Conservation (phyloP, 2,329 filamentous ascomycete genomes). For the Tothia fuscella region DNA sequence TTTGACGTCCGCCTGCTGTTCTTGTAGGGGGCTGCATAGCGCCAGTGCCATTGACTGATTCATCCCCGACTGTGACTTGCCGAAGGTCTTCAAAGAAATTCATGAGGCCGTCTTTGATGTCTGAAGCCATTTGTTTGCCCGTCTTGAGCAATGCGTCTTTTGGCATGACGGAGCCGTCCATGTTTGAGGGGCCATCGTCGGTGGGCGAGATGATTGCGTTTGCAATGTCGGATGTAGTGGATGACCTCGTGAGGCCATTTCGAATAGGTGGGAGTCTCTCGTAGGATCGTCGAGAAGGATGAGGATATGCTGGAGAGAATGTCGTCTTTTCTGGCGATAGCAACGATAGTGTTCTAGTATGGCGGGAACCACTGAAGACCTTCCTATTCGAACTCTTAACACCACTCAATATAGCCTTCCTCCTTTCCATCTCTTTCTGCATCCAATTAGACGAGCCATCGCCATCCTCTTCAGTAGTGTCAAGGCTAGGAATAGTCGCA, state of each 20-base stretch:
- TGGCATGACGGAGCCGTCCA: conserved; percentile 3
- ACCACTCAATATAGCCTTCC: conserved; percentile 51
- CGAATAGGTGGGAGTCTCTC: conserved; percentile 14
- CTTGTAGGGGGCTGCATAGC: conserved; percentile 12
- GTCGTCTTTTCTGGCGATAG: conserved; percentile 50
- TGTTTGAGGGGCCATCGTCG: conserved; percentile 15
- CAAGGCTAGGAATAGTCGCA: conserved; percentile 8
- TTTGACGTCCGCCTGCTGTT: conserved; percentile 3
- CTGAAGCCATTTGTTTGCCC: conserved; percentile 70
- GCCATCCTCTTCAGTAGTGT: conserved; percentile 26
- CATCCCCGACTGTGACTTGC: conserved; percentile 91
- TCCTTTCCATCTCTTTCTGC: conserved; percentile 57
- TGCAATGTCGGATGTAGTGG: conserved; percentile 22
- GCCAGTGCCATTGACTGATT: conserved; percentile 27
- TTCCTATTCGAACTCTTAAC: conserved; percentile 32
- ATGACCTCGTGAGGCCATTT: conserved; percentile 14
- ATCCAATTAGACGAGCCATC: conserved; percentile 32
- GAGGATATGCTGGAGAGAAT: conserved; percentile 25
- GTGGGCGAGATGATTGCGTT: conserved; percentile 11
- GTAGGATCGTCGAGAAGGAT: conserved; percentile 23
- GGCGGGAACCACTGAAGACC: conserved; percentile 50
- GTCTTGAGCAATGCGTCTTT: conserved; percentile 26
- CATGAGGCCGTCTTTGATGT: conserved; percentile 80
- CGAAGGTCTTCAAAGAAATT: conserved; percentile 92
- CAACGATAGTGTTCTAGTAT: conserved; percentile 62